phyloP scores from a whole-genome alignment of 2,329 filamentous ascomycete genomes.

The Neonectria ditissima region DNA sequence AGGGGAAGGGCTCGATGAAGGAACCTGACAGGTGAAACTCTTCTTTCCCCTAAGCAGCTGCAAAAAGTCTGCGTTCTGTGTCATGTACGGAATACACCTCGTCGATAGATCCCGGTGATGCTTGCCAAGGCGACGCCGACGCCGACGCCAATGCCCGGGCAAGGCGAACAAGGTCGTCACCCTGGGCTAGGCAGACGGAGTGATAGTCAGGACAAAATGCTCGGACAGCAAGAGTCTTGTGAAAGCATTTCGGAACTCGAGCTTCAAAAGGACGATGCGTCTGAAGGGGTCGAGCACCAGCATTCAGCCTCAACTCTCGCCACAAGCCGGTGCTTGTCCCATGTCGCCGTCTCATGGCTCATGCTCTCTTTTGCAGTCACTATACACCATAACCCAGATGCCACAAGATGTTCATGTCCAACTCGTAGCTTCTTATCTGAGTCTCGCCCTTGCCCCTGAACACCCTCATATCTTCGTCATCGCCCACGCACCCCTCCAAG shows the following conservation, averaged over 20 bases:
- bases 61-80: background rate
- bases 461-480: background rate
- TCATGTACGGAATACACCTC: background rate
- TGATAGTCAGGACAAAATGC: background rate
- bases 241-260: constrained; percentile 5
- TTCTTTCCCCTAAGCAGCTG: background rate
- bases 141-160: background rate
- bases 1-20: background rate
- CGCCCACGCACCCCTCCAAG: background rate
- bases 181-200: background rate
- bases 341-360: constrained; percentile 25
- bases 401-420: constrained; percentile 23
- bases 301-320: constrained; percentile 14
- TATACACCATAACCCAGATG: constrained; percentile 7
- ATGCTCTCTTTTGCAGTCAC: constrained; percentile 28
- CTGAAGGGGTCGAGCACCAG: background rate
- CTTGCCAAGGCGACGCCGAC: background rate
- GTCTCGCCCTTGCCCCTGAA: constrained; percentile 19
- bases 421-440: constrained; percentile 21
- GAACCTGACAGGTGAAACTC: background rate
- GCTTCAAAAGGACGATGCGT: constrained; percentile 8
- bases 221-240: background rate
- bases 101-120: constrained; percentile 3
- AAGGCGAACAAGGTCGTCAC: constrained; percentile 10
- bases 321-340: constrained; percentile 29